Evolutionary conservation across 1,139 yeast species (phyloP).

Genomic region (Spathaspora jeffriesii): DNA sequence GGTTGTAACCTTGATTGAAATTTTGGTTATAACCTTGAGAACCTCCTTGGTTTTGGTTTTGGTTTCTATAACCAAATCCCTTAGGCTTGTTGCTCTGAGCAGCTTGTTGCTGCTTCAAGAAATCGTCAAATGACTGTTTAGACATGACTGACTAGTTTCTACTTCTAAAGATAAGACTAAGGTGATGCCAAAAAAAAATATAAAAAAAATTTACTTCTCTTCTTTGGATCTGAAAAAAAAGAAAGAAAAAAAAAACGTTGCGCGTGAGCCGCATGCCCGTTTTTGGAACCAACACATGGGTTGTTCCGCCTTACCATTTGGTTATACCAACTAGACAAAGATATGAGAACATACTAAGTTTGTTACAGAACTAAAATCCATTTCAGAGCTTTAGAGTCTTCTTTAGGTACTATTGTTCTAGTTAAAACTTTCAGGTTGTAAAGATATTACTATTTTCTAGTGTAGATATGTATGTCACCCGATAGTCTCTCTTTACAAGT

Average conservation of each 20-base stretch:
- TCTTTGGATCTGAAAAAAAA: slow-evolving; percentile 3
- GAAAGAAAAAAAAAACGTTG: not conserved
- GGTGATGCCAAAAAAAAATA: not conserved
- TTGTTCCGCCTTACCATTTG: no score
- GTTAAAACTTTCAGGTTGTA: no score
- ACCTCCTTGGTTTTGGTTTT: slow-evolving; percentile 9
- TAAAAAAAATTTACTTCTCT: slow-evolving; percentile 1
- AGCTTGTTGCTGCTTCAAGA: slow-evolving; percentile 25
- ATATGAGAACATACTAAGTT: no score
- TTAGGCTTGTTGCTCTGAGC: slow-evolving; percentile 22
- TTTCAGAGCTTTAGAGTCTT: no score
- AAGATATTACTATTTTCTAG: no score
- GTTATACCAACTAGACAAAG: no score
- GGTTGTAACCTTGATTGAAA: slow-evolving; percentile 7
- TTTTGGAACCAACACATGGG: not conserved
- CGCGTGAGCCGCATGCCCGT: slow-evolving; percentile 1
- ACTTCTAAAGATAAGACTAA: not conserved
- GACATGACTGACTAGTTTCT: slow-evolving; percentile 16
- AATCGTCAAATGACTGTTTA: slow-evolving; percentile 26
- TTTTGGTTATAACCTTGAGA: slow-evolving; percentile 9
- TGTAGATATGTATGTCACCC: no score
- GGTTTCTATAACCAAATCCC: slow-evolving; percentile 24
- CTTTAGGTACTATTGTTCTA: no score
- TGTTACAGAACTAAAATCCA: no score
- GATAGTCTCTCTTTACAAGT: no score